Evolutionary conservation across 2,329 filamentous ascomycete species (phyloP), one percentile per base, ranked within the genome.

Genomic region (Furcasterigmium furcatum): DNA sequence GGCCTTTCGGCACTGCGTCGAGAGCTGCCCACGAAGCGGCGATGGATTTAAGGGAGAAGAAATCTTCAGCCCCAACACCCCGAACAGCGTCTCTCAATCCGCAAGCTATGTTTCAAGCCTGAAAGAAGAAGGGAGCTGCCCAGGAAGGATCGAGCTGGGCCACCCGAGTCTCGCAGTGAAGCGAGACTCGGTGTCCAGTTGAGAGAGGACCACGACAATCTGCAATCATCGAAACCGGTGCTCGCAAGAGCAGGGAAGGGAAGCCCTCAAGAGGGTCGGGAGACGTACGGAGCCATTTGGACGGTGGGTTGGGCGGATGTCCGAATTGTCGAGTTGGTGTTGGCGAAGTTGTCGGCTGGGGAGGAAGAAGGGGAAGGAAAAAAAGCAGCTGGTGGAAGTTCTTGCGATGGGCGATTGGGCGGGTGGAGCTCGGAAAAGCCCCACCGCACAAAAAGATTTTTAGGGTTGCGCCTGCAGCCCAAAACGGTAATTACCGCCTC

Each of bases 161-260:
- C 73, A 73, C 68, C 59, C 69, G 65, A 58, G 66, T 61, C 61
- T 57, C 54, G 46, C 55, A 35, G 45, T 43, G 53, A 67, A 68
- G 70, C 68, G 71, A 55, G 54, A 57, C 56, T 56, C 46, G 45
- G 56, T 55, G 58, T 65, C 84, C 84, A 90, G 87, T 36, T n/a
- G n/a, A n/a, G 82, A 89, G 83, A 87, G 84, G 84, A 89, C 87
- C 78, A 81, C 82, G 80, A 88, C 85, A 88, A 89, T 87, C 84
- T 82, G 72, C 74, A 71, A 73, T 65, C 58, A 65, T 73, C 71
- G 76, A 72, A 66, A 74, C 74, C 74, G 71, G 75, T 70, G 64
- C 65, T 61, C 52, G 34, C n/a, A 18, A 16, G 7, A 60, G 54
- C 57, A 55, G 53, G 27, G 18, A 20, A 49, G 52, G 22, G 43